phyloP scores from a whole-genome alignment of 176 grass and related monocot genomes.

The Avena sativa region DNA sequence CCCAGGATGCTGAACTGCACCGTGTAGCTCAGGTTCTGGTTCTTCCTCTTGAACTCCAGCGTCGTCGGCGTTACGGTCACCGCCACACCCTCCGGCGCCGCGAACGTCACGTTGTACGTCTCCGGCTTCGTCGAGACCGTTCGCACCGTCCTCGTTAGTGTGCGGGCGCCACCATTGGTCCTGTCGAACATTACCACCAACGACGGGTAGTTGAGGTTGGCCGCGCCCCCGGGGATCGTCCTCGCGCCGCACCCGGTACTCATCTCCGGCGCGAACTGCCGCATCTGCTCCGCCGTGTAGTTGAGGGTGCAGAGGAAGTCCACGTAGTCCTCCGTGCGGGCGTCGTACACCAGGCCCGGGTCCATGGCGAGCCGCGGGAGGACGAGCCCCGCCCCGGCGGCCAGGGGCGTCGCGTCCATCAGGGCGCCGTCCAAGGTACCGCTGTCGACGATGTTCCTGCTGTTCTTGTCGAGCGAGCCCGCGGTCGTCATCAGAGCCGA shows the following conservation, averaged over 20 bases:
- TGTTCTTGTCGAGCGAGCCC: conserved; percentile 41
- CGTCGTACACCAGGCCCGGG: conserved; percentile 14
- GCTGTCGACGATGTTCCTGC: conserved; percentile 21
- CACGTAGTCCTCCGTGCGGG: conserved; percentile 40
- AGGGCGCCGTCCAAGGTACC: not conserved
- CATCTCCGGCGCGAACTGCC: conserved; percentile 18
- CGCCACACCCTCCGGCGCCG: conserved; percentile 35
- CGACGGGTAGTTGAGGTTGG: conserved; percentile 63
- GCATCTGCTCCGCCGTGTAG: conserved; percentile 50
- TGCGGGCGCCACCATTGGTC: not conserved
- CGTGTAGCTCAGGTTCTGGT: conserved; percentile 46
- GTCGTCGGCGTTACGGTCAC: conserved; percentile 48
- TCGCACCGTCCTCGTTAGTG: conserved; percentile 32
- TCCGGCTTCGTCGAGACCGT: conserved; percentile 43
- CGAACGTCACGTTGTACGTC: conserved; percentile 38
- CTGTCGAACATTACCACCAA: conserved; percentile 51
- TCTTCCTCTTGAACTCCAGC: conserved; percentile 46
- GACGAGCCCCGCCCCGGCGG: not conserved
- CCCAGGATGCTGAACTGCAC: conserved; percentile 52
- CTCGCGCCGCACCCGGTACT: conserved; percentile 13
- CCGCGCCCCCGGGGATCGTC: conserved; percentile 15
- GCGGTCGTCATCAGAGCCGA: conserved; percentile 68
- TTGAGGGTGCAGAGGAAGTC: conserved; percentile 50
- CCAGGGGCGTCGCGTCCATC: conserved; percentile 5
- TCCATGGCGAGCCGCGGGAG: not conserved